A percentile compares a stretch with the other conserved stretches of the same genome.
Conservation (phyloP, 805 yeast genomes). For the Candida chauliodis region DNA sequence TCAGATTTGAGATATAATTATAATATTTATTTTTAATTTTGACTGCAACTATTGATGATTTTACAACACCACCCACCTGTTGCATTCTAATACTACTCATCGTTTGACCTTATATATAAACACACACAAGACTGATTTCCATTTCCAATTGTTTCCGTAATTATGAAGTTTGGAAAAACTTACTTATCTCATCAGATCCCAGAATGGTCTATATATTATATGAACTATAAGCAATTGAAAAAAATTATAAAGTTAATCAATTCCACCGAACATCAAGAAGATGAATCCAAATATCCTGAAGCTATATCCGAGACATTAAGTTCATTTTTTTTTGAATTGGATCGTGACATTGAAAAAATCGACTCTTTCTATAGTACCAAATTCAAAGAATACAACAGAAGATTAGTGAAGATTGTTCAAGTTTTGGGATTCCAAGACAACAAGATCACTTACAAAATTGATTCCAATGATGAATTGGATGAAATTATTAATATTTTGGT, state of each 20-base stretch:
- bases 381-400: conserved; percentile 67
- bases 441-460: conserved; percentile 27
- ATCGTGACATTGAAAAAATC: conserved; percentile 77
- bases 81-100: too few species aligned
- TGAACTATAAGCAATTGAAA: conserved; percentile 83
- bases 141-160: background rate
- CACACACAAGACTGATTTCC: background rate
- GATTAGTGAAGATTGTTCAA: conserved; percentile 47
- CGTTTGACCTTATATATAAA: too few species aligned
- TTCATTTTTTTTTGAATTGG: conserved; percentile 72
- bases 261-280: conserved; percentile 13
- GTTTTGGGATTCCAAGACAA: conserved; percentile 31
- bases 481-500: conserved; percentile 52
- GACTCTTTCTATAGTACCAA: conserved; percentile 75
- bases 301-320: conserved; percentile 48
- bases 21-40: too few species aligned
- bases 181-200: conserved; percentile 84
- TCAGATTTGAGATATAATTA: too few species aligned
- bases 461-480: conserved; percentile 38
- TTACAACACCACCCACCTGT: too few species aligned
- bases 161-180: conserved; percentile 80
- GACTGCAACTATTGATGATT: too few species aligned
- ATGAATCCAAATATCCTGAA: conserved; percentile 21
- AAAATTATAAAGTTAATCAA: conserved; percentile 69
- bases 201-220: conserved; percentile 81